These are phyloP conservation scores for Manihot esculenta DNA, from an alignment of 441 rosid genomes.

Conservation along the genomic window DNA sequence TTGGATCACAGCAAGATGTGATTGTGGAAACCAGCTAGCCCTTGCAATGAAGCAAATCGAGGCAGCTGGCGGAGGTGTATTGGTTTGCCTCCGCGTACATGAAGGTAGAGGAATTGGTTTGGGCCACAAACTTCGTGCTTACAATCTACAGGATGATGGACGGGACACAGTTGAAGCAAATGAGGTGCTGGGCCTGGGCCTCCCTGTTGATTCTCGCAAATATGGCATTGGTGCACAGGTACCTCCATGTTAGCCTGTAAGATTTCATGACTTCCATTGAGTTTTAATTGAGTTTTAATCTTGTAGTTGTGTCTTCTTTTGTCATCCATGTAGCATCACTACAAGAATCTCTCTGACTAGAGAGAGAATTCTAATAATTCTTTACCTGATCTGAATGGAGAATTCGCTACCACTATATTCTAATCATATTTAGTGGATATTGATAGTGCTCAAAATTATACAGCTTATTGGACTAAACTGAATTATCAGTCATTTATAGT, in stretches of 20 bases:
- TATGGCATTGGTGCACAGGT: conserved; percentile 96
- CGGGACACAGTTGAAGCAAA: conserved; percentile 85
- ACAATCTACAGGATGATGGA: conserved; percentile 83
- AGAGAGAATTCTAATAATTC: background rate
- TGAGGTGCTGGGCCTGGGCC: conserved; percentile 72
- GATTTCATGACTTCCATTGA: too few relatives aligned
- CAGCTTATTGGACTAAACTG: background rate
- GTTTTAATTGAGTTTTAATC: background rate
- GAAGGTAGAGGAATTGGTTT: conserved; percentile 92
- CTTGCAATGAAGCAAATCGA: conserved; percentile 88
- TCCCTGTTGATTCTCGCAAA: conserved; percentile 81
- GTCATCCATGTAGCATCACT: background rate
- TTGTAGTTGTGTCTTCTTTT: background rate
- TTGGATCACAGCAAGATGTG: conserved; percentile 83
- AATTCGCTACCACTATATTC: background rate
- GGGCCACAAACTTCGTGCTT: conserved; percentile 89
- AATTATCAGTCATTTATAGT: background rate
- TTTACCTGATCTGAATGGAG: background rate
- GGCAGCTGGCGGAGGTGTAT: conserved; percentile 70
- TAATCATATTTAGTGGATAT: background rate
- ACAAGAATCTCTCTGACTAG: background rate
- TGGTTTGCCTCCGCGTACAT: conserved; percentile 84
- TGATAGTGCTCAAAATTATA: background rate
- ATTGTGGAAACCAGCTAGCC: conserved; percentile 81
- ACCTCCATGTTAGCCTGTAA: conserved; percentile 2